Evolutionary conservation across 225 moss, liverwort and hornwort genomes (phyloP).

Genomic region (Climacium dendroides): DNA sequence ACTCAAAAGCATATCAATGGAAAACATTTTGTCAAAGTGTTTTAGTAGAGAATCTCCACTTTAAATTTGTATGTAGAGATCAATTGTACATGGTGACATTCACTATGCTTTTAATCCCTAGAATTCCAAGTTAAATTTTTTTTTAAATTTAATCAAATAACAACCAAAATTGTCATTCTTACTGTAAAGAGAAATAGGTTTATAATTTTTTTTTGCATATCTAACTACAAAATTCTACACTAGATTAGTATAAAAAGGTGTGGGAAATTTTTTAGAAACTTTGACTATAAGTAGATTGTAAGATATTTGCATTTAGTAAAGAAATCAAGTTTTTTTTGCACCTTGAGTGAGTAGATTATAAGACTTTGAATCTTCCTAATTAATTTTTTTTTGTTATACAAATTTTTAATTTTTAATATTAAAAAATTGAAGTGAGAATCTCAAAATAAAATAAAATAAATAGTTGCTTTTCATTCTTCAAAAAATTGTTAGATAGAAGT

Average conservation of each 20-base stretch:
- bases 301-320: not conserved
- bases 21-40: not conserved
- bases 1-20: not conserved
- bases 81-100: not conserved
- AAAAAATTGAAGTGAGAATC: not conserved
- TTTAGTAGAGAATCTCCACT: not conserved
- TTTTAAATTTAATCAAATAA: not conserved
- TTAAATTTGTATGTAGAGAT: not conserved
- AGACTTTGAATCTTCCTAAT: not conserved
- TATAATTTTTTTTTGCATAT: not conserved
- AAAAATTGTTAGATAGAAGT: not conserved
- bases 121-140: accelerated
- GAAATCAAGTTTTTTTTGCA: not conserved
- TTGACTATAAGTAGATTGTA: accelerated
- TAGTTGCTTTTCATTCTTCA: not conserved
- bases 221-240: accelerated
- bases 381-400: accelerated
- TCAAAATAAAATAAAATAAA: not conserved
- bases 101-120: not conserved
- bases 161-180: not conserved
- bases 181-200: not conserved
- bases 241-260: accelerated
- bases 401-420: not conserved
- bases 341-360: not conserved
- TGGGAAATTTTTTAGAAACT: not conserved